phyloP scores from a whole-genome alignment of 2,329 filamentous ascomycete genomes.

The Nothophoma quercina region DNA sequence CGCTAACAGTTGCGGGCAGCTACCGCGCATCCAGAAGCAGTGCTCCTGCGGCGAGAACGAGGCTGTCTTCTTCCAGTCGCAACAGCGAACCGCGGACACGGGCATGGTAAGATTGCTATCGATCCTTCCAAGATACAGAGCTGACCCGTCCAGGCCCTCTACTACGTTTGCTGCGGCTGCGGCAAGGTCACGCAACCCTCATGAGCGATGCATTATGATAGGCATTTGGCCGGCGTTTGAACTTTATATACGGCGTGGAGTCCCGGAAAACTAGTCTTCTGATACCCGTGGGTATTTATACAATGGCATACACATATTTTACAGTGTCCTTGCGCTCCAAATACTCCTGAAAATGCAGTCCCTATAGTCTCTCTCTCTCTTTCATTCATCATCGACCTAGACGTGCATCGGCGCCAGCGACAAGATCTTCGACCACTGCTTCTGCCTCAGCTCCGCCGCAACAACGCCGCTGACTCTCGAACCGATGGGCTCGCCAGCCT shows the following conservation, averaged over 20 bases:
- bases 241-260: slow-evolving; percentile 35
- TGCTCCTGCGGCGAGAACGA: slow-evolving; percentile 91
- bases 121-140: background rate
- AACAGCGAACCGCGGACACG: slow-evolving; percentile 94
- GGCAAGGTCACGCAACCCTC: slow-evolving; percentile 76
- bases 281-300: slow-evolving; percentile 47
- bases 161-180: slow-evolving; percentile 86
- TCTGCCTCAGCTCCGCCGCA: slow-evolving; percentile 84
- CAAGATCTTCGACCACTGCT: slow-evolving; percentile 98
- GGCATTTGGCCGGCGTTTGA: slow-evolving; percentile 46
- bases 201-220: slow-evolving; percentile 13
- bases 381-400: slow-evolving; percentile 48
- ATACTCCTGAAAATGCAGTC: slow-evolving; percentile 33
- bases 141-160: slow-evolving; percentile 55
- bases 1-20: slow-evolving; percentile 64
- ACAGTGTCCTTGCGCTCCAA: slow-evolving; percentile 28
- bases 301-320: slow-evolving; percentile 41
- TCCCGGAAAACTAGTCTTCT: slow-evolving; percentile 37
- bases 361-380: background rate
- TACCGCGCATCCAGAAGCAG: slow-evolving; percentile 84
- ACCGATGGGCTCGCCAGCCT: slow-evolving; percentile 93
- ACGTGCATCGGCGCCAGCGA: slow-evolving; percentile 88
- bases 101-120: slow-evolving; percentile 78
- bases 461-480: slow-evolving; percentile 80
- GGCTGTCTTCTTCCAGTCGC: slow-evolving; percentile 98